Conservation (phyloP, 208 protist species). For the Kentomonas sorsogonicus region DNA sequence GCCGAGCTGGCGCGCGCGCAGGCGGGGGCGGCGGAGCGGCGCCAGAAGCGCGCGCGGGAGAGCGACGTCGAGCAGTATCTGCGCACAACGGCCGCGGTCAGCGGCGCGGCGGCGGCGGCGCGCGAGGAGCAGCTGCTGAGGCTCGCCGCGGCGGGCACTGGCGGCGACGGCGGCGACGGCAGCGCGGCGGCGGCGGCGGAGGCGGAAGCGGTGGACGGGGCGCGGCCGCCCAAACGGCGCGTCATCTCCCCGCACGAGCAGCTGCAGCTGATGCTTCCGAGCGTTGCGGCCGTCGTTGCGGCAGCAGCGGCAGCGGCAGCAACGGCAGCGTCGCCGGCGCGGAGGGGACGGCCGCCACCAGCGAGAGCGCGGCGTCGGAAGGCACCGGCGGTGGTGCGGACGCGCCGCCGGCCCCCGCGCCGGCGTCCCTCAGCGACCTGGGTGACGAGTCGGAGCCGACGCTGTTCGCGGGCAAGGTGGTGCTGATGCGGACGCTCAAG, state of each 20-base stretch:
- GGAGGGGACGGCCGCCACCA: too few species aligned
- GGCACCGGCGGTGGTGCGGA: too few species aligned
- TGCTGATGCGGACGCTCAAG: slow-evolving; percentile 55
- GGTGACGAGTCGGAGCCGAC: too few species aligned
- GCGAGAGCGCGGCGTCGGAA: too few species aligned
- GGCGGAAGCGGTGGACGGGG: not conserved
- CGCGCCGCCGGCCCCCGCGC: too few species aligned
- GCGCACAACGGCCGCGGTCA: too few species aligned
- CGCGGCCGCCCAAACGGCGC: not conserved
- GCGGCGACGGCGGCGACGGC: not conserved
- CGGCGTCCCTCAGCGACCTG: too few species aligned
- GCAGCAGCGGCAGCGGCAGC: too few species aligned
- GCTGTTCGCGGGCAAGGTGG: slow-evolving; percentile 48
- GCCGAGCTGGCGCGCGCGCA: slow-evolving; percentile 9
- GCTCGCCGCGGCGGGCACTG: not conserved
- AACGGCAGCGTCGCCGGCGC: too few species aligned
- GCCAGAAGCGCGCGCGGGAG: slow-evolving; percentile 3
- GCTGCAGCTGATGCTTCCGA: slow-evolving; percentile 55
- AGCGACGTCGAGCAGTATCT: too few species aligned
- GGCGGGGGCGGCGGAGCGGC: not conserved
- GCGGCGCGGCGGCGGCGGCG: not conserved
- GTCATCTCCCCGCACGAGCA: slow-evolving; percentile 59
- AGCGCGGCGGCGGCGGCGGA: not conserved
- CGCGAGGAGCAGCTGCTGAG: not conserved
- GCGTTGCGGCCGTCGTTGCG: too few species aligned